A percentile compares a stretch with the other conserved stretches of the same genome.
These are phyloP conservation scores for Phyllosticta citribraziliensis DNA, from an alignment of 2,329 filamentous ascomycete species.

Conservation along the genomic window DNA sequence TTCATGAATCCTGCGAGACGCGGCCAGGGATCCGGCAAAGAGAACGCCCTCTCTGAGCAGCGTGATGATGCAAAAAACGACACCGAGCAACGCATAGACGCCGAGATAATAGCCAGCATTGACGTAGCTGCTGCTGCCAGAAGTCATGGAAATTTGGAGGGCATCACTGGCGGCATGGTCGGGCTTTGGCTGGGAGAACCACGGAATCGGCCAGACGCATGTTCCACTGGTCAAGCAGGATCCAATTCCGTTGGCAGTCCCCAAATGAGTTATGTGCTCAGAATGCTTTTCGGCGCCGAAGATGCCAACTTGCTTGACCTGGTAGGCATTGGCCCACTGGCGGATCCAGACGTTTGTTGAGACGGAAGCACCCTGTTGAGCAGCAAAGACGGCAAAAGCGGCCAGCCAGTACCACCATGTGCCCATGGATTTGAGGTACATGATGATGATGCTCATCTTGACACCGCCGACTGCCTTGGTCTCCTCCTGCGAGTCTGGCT, in stretches of 20 bases:
- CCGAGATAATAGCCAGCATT: conserved; percentile 75
- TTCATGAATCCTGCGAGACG: conserved; percentile 76
- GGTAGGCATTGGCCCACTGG: conserved; percentile 87
- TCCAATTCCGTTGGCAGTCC: conserved; percentile 32
- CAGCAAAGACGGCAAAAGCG: conserved; percentile 62
- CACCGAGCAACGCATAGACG: conserved; percentile 71
- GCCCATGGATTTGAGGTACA: conserved; percentile 90
- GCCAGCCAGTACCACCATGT: conserved; percentile 89
- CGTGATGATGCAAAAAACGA: conserved; percentile 69
- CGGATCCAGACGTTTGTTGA: conserved; percentile 92
- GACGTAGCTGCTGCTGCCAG: conserved; percentile 46
- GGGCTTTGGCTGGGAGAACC: conserved; percentile 13
- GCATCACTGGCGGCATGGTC: conserved; percentile 13
- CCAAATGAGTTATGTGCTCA: conserved; percentile 33
- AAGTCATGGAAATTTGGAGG: conserved; percentile 24
- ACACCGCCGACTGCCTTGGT: conserved; percentile 77
- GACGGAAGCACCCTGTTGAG: conserved; percentile 77
- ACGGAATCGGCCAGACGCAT: conserved; percentile 38
- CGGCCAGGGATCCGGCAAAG: conserved; percentile 83
- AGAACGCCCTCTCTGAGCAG: conserved; percentile 76
- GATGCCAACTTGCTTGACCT: conserved; percentile 36
- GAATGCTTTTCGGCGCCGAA: conserved; percentile 12
- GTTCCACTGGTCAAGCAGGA: conserved; percentile 41
- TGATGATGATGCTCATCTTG: conserved; percentile 72
- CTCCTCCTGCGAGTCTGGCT: conserved; percentile 41